Conservation (phyloP, 129 eudicot genomes). For the Arctium minus region DNA sequence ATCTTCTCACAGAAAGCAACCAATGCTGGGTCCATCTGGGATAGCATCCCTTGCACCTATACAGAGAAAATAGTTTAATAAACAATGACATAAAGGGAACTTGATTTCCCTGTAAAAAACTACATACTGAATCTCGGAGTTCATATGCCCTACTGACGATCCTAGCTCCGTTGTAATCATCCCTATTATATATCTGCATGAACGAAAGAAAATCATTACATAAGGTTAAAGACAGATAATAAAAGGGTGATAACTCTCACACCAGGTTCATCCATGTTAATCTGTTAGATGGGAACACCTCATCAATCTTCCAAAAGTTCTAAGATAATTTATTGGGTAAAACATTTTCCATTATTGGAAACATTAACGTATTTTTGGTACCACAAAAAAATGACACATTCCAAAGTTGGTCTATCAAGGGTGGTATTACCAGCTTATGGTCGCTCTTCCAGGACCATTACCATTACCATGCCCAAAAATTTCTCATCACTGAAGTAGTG, state of each 20-base stretch:
- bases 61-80: slow-evolving; percentile 6
- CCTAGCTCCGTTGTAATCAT: slow-evolving; percentile 96
- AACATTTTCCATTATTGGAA: too few species aligned
- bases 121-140: slow-evolving; percentile 93
- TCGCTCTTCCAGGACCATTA: too few species aligned
- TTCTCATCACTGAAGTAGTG: too few species aligned
- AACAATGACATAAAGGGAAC: not conserved
- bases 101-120: not conserved
- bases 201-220: slow-evolving; percentile 12
- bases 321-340: too few species aligned
- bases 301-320: too few species aligned
- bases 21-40: slow-evolving; percentile 95
- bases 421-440: too few species aligned
- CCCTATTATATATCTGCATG: slow-evolving; percentile 81
- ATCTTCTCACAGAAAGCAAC: slow-evolving; percentile 91
- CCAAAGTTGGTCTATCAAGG: too few species aligned
- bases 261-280: too few species aligned
- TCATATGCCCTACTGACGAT: slow-evolving; percentile 95
- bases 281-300: too few species aligned
- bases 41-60: slow-evolving; percentile 95
- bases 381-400: too few species aligned
- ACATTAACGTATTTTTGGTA: too few species aligned
- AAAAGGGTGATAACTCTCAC: not conserved
- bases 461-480: too few species aligned
- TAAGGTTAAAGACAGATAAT: not conserved